Conservation (phyloP, 2,329 filamentous ascomycete genomes). For the Cryphonectria radicalis region DNA sequence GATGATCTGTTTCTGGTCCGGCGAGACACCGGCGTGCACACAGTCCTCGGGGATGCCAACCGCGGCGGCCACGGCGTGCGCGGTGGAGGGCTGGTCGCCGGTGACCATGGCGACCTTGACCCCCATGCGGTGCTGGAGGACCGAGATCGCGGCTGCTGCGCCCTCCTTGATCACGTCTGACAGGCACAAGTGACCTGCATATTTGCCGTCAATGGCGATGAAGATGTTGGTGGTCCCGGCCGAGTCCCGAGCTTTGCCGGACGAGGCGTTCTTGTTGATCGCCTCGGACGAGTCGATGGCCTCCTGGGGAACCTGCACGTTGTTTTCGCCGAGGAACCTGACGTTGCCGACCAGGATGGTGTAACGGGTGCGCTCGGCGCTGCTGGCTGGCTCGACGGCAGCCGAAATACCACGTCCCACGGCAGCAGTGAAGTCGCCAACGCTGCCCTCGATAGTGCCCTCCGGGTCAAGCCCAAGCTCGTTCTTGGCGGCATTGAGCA, state of each 20-base stretch:
- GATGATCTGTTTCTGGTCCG: slow-evolving; percentile 88
- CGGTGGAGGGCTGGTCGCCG: slow-evolving; percentile 85
- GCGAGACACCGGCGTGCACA: slow-evolving; percentile 86
- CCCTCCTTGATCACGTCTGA: slow-evolving; percentile 91
- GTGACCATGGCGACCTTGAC: slow-evolving; percentile 92
- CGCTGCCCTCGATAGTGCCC: slow-evolving; percentile 76
- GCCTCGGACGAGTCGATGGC: slow-evolving; percentile 67
- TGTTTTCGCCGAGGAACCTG: slow-evolving; percentile 72
- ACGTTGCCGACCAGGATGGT: slow-evolving; percentile 84
- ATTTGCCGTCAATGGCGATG: slow-evolving; percentile 80
- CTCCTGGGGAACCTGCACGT: slow-evolving; percentile 66
- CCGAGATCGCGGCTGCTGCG: slow-evolving; percentile 78
- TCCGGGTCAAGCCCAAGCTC: slow-evolving; percentile 75
- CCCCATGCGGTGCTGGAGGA: slow-evolving; percentile 76
- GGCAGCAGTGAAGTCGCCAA: slow-evolving; percentile 81
- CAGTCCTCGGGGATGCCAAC: slow-evolving; percentile 79
- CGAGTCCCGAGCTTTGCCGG: slow-evolving; percentile 41
- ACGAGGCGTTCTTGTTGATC: slow-evolving; percentile 52
- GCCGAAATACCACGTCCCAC: slow-evolving; percentile 88
- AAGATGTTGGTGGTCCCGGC: slow-evolving; percentile 90
- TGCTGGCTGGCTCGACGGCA: slow-evolving; percentile 74
- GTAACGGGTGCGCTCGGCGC: slow-evolving; percentile 72
- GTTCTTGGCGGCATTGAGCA: slow-evolving; percentile 74
- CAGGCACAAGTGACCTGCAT: slow-evolving; percentile 81
- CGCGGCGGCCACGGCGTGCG: slow-evolving; percentile 77